These are phyloP conservation scores for Fabrea salina DNA, from an alignment of 169 alveolate species.

Conservation along the genomic window DNA sequence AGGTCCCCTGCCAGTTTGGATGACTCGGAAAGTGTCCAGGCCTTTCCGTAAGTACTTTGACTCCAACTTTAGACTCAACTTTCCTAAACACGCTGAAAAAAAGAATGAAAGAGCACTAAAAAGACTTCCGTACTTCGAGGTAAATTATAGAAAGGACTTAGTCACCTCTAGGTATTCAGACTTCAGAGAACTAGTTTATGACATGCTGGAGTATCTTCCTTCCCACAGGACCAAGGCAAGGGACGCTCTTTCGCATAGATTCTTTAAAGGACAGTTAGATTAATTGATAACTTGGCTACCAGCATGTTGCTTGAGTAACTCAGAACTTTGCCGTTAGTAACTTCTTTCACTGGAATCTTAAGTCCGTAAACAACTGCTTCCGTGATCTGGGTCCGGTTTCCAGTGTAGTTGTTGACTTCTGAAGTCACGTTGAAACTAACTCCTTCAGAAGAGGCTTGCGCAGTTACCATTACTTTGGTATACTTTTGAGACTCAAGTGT, in stretches of 20 bases:
- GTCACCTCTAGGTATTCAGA: neutral
- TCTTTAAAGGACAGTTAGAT: too few relatives aligned
- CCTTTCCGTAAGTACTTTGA: constrained; percentile 19
- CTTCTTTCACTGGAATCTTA: too few relatives aligned
- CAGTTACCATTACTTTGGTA: neutral
- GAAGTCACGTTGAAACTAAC: too few relatives aligned
- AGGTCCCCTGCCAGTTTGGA: constrained; percentile 83
- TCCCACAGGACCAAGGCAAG: neutral
- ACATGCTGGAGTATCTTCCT: constrained; percentile 12
- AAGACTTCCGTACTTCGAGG: neutral
- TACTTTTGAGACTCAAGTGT: neutral
- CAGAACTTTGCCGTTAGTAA: too few relatives aligned
- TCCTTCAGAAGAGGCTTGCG: too few relatives aligned
- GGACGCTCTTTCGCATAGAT: constrained; percentile 6
- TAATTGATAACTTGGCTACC: too few relatives aligned
- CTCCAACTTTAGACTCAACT: neutral
- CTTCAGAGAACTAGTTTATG: constrained; percentile 1
- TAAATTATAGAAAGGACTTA: neutral
- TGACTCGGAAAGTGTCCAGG: constrained; percentile 49
- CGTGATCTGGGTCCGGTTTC: too few relatives aligned
- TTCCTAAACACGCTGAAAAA: neutral
- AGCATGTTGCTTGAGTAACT: too few relatives aligned
- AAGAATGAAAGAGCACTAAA: neutral
- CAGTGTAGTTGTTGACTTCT: too few relatives aligned
- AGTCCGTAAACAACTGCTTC: too few relatives aligned